A percentile compares a stretch with the other conserved stretches of the same genome.
These are phyloP conservation scores for Ascosphaera apis DNA, from an alignment of 2,329 filamentous ascomycete genomes.

Conservation along the genomic window DNA sequence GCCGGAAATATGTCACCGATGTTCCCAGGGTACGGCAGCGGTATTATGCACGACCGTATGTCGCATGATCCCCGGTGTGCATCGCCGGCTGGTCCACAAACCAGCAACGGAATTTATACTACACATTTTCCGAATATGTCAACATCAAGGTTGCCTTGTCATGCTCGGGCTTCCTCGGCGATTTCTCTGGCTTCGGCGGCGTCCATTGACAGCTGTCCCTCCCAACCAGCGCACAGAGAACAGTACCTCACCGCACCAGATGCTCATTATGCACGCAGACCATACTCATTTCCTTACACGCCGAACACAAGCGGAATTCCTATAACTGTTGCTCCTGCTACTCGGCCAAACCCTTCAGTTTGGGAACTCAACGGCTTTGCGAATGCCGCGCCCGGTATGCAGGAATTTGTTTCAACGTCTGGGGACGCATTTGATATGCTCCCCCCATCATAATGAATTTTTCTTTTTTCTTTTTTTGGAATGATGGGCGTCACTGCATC, in stretches of 20 bases:
- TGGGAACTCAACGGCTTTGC: not conserved
- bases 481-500: too few relatives aligned
- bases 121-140: constrained; percentile 1
- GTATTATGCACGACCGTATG: not conserved
- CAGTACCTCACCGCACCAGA: not conserved
- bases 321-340: not conserved
- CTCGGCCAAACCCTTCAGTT: not conserved
- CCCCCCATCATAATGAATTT: not conserved
- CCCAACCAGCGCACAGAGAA: not conserved
- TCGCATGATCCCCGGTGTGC: not conserved
- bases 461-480: too few relatives aligned
- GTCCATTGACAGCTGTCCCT: not conserved
- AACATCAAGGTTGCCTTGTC: not conserved
- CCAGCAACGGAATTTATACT: not conserved
- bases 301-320: not conserved
- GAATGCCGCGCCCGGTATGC: not conserved
- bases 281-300: not conserved
- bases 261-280: not conserved
- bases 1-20: constrained; percentile 23
- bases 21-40: not conserved
- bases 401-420: not conserved
- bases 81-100: not conserved
- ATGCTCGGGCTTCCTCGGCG: not conserved
- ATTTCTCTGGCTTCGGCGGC: constrained; percentile 1
- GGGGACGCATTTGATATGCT: not conserved